Evolutionary conservation across 2,329 filamentous ascomycete species (phyloP), one percentile per base, ranked within the genome.

Genomic region (Gremmenia infestans): DNA sequence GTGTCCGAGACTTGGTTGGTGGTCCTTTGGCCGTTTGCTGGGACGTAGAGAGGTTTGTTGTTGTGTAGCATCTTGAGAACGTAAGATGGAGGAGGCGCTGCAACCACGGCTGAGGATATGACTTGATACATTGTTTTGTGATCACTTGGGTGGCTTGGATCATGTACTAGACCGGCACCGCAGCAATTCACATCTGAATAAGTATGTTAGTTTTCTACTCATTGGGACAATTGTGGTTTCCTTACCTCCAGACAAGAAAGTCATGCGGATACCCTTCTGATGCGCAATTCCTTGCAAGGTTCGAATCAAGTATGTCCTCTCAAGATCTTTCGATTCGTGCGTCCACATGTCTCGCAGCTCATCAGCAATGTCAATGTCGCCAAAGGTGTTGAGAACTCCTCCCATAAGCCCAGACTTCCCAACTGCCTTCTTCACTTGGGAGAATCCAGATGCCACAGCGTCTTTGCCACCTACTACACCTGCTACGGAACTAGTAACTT

Each of bases 101-200:
- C 95, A 53, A 97, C 93, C 58, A 99, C 90, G 6, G 91, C 86
- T 3, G 91, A 92, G 1, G 92, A 87, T 70, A 97, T 97, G 71
- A 99, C 82, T 72, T 99, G 94, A 75, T 97, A 99, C 93, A 99
- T 99, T 28, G 94, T 97, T 75, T 97, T 99, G 80, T 97, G 91
- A 72, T 97, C 91, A 40, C 84, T 85, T 0, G 93, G 93, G 70
- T 94, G 90, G 19, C 88, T 82, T 0, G 94, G 94, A 73, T 99
- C 94, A 72, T 99, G 94, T 1, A 99, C 85, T 11, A 99, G 81
- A 56, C 94, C 94, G 22, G 94, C 94, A 62, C 94, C 94, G 63
- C 89, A 92, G 66, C 86, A 88, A 72, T 93, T 94, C 70, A 97
- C 93, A 67, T 88, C 86, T 87, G 45, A 2, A 28, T 4, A 8